Evolutionary conservation across 2,329 filamentous ascomycete species (phyloP).

Genomic region (Diaporthe citriasiana): DNA sequence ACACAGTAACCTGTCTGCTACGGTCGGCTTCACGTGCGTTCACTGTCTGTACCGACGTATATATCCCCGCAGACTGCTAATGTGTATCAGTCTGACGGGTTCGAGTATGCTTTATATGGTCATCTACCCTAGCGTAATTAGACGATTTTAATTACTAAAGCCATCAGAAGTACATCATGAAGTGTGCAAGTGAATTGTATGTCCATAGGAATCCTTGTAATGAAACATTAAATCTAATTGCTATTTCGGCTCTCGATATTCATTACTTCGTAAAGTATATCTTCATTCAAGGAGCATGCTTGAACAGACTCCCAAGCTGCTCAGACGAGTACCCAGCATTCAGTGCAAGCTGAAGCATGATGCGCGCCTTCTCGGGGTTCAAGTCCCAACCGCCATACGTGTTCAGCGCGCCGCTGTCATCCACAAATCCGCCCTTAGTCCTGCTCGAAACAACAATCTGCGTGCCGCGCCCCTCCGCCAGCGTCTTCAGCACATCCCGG

Average conservation of each 20-base stretch:
- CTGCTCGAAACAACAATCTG: constrained; percentile 19
- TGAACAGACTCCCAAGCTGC: background rate
- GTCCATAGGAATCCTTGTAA: background rate
- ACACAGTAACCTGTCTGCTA: too few species aligned
- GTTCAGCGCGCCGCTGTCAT: background rate
- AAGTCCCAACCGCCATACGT: constrained; percentile 19
- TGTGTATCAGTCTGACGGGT: too few species aligned
- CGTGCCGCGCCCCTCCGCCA: constrained; percentile 17
- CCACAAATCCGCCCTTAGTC: constrained; percentile 17
- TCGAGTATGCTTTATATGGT: background rate
- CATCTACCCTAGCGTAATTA: background rate
- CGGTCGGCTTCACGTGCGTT: too few species aligned
- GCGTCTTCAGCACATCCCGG: background rate
- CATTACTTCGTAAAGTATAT: background rate
- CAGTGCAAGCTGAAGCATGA: constrained; percentile 24
- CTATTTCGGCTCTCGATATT: background rate
- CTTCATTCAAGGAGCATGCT: constrained; percentile 2
- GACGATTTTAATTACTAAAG: background rate
- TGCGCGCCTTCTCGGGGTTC: constrained; percentile 23
- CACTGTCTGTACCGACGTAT: too few species aligned
- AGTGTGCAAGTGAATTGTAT: background rate
- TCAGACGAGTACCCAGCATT: constrained; percentile 16
- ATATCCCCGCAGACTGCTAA: too few species aligned
- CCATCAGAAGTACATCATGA: background rate
- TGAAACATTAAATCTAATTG: constrained; percentile 8